Evolutionary conservation across 208 protist genomes (phyloP), one percentile per base, ranked within the genome.

Genomic region (Wallacemonas sp.): DNA sequence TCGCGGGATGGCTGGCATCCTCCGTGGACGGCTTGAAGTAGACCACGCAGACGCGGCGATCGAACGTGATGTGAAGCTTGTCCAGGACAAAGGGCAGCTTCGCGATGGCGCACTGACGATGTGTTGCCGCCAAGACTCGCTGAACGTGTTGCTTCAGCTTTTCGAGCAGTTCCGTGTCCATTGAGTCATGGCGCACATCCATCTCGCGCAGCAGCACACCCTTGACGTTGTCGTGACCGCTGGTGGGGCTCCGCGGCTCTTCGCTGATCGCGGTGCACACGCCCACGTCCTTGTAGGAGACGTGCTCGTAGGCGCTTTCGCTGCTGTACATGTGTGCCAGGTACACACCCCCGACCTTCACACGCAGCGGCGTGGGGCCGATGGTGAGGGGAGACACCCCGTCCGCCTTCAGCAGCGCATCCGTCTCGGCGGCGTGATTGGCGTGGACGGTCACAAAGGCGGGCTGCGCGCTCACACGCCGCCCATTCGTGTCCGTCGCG

Each of bases 61-160:
- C 87, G 52, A 88, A 86, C 18, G 79, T 86, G 63, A 80, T 77
- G 63, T 90, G 76, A 23, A 87, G 78, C 11, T 77, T 74, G 64
- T 82, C 76, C 0, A 89, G 59, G 48, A 82, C 68, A 41, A 89
- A 84, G 4, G 82, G 82, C 25, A 90, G 70, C 33, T 81, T 81
- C 28, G 86, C 72, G 69, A 89, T 87, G 26, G 73, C 72, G 44
- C 91, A 82, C 33, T 87, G 82, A 3, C 77, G 79, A 48, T 72
- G 72, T n/a, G 77, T 83, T 71, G 84, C 79, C 38, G 77, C 57
- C 33, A 82, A 74, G 1, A 79, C 84, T 18, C 45, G 62, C 44
- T 67, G 48, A 45, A 81, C 45, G 29, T 84, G 80, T 25, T 29
- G 25, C 10, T 50, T 41, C n/a, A 10, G 7, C 3, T 32, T 23